Percentiles rank a stretch among this genome's conserved stretches.
Evolutionary conservation across 2,329 filamentous ascomycete species (phyloP).

Genomic region (Arachnomyces sp.): DNA sequence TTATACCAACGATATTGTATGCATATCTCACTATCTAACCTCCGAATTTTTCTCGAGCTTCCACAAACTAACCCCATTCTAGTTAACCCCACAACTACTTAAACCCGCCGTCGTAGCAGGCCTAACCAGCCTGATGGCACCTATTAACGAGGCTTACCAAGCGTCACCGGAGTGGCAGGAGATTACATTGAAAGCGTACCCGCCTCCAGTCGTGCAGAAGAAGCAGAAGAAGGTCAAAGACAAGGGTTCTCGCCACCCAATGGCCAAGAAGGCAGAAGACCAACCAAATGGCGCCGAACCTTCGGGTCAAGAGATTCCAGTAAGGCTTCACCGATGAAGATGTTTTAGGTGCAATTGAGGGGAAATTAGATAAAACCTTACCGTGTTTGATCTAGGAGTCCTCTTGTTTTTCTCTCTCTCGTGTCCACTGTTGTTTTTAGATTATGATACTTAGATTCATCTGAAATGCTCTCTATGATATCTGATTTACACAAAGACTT

Average conservation of each 20-base stretch:
- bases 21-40: constrained; percentile 22
- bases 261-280: constrained; percentile 22
- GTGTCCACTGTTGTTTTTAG: too few relatives aligned
- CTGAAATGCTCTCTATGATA: too few relatives aligned
- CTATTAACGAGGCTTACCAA: constrained; percentile 68
- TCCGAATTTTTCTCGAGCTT: neutral
- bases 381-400: too few relatives aligned
- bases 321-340: too few relatives aligned
- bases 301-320: too few relatives aligned
- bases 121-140: constrained; percentile 64
- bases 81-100: constrained; percentile 76
- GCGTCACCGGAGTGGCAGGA: constrained; percentile 72
- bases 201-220: constrained; percentile 59
- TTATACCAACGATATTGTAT: constrained; percentile 68
- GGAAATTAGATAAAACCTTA: too few relatives aligned
- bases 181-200: constrained; percentile 61
- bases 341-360: too few relatives aligned
- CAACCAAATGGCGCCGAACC: too few relatives aligned
- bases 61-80: constrained; percentile 4
- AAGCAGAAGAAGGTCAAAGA: constrained; percentile 69
- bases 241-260: constrained; percentile 59
- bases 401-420: neutral
- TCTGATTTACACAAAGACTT: too few relatives aligned
- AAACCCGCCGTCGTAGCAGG: constrained; percentile 76
- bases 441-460: too few relatives aligned